phyloP scores from a whole-genome alignment of 352 stramenopile species.

The Phytophthora ohioensis region DNA sequence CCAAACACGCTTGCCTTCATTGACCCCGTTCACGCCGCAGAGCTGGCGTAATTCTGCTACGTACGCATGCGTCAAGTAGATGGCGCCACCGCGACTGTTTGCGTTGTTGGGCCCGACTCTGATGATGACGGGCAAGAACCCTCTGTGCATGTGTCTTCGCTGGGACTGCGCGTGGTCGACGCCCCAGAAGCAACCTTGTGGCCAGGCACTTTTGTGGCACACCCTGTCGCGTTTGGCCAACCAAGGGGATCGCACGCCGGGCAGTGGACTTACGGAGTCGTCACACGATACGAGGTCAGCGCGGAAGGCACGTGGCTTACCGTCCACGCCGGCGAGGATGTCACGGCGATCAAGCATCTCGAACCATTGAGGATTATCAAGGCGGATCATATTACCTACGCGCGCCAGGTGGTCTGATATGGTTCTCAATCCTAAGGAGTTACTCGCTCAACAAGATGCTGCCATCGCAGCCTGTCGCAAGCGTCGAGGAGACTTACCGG shows the following conservation, averaged over 20 bases:
- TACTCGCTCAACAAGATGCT: slow-evolving; percentile 9
- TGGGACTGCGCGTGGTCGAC: no score
- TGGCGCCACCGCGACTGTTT: no score
- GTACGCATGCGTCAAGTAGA: no score
- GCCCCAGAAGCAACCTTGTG: not conserved
- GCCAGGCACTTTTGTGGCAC: not conserved
- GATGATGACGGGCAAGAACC: no score
- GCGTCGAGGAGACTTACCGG: no score
- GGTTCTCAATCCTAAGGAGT: slow-evolving; percentile 14
- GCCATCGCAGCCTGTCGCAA: no score
- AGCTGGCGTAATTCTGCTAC: no score
- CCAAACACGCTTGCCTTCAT: no score
- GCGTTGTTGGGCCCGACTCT: no score
- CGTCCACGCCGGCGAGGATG: not conserved
- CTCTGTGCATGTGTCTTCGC: no score
- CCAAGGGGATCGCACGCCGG: not conserved
- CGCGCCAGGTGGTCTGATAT: slow-evolving; percentile 3
- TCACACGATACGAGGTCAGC: slow-evolving; percentile 3
- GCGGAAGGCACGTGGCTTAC: not conserved
- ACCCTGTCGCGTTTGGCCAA: slow-evolving; percentile 2
- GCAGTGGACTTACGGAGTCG: slow-evolving; percentile 8
- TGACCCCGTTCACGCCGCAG: no score
- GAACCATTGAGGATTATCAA: slow-evolving; percentile 16
- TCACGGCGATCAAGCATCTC: not conserved
- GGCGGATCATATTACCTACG: slow-evolving; percentile 14